Base-by-base conservation (phyloP, 371 early-diverging fungal genomes). In the Rhizopus microsporus region DNA sequence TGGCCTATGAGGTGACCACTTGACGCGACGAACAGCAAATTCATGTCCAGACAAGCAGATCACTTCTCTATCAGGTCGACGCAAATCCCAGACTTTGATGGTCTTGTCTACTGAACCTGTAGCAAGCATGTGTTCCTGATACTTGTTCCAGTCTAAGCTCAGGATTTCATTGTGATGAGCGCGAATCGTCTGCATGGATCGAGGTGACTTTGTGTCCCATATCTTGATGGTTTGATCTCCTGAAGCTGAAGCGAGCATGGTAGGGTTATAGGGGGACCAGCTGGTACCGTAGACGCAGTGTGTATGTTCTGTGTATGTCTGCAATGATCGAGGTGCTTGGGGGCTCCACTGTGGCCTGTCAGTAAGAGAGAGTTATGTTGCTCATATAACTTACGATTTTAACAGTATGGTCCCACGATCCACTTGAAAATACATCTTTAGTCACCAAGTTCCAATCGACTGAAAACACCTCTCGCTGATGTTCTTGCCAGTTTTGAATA, bases 91-190 rank as follows among this genome's bases (percentile, higher is more conserved):
- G 13, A 93, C 80, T 61, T 90, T 90, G 64, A 95, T 79, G 1
- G 88, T 87, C 52, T 86, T 84, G 66, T 97, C 98, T 1, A 93
- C 94, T 12, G 91, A 89, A 0, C 93, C 94, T 0, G 95, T 92
- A 10, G 88, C 93, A 23, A 96, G 63, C 35, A 85, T 73, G 50
- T 88, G 69, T 32, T 88, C 84, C 47, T 83, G 81, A 72, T 97
- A 97, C 72, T 96, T 96, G 80, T 95, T 95, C 96, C 96, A 97
- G 63, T 97, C 98, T 46, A 94, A 67, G 1, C 92, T 86, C 16
- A 97, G 72, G 7, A 94, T 82, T 65, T 97, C 96, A 57, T 90
- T 88, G 39, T 75, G 63, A 67, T 97, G 98, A 7, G 93, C 96
- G n/a, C 75, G 82, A 35, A 96, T 77, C 0, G 96, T 90, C 45